Base-by-base conservation (phyloP, 1,139 yeast genomes). In the Yamadazyma triangularis region DNA sequence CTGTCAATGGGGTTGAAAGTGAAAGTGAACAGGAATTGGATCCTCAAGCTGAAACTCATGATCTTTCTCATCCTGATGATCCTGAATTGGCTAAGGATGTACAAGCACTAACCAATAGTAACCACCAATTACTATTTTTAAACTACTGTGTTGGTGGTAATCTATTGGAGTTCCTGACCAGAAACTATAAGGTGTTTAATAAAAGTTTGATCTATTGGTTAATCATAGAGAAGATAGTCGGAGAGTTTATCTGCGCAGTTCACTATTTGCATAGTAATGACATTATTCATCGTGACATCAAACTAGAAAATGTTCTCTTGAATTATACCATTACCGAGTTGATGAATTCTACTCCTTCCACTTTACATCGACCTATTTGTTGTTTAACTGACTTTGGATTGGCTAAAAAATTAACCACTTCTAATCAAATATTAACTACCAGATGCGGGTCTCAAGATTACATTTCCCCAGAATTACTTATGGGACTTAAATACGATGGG, bases 371-470 rank as follows among this genome's bases (percentile, higher is more conserved):
- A 9, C 64, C 80, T 3, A 39, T 86, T 3, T 71, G 79, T 1
- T 79, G 84, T 23, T 55, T 91, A 26, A 81, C 95, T 0, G 98
- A 91, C 60, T 79, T 91, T 57, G 98, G 98, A 0, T 68, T 91
- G 16, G 82, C 95, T 10, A 79, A 87, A 45, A 63, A 67, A 32
- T 69, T 89, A 13, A 74, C 72, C 28, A 70, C 73, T 1, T 64
- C 60, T 0, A 65, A 73, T 39, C 86, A 88, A 24, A 46, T 81
- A 34, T 66, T 93, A 18, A 69, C 82, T 2, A 89, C 97, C 1
- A 61, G 97, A 36, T 91, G 98, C 56, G 98, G 98, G 0, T 84
- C 95, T 1, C 96, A 87, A 42, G 97, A 91, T 53, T 91, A 91
- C 46, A 95, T 91, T 2, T 80, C 96, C 0, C 98, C 97, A 0